Base-by-base conservation (phyloP, 2,329 filamentous ascomycete species). In the Grosmannia serpens region DNA sequence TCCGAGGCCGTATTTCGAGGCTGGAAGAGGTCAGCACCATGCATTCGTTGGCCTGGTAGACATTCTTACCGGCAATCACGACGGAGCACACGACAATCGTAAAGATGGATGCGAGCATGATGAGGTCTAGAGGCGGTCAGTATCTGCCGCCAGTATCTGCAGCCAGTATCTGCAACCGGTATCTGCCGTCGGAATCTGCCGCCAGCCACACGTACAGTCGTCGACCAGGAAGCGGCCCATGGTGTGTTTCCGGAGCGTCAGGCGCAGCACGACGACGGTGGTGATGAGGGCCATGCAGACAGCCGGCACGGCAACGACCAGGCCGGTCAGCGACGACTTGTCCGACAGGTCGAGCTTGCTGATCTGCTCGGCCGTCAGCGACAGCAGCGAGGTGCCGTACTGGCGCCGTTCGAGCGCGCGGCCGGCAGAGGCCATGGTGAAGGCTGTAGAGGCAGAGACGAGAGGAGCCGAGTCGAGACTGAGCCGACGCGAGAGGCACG, bases 1-100 rank as follows among this genome's bases (percentile, higher is more conserved):
- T 4, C 67, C 67, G 7, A 68, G 60, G 13, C 67, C 67, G 22
- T 55, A 63, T 1, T 58, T 27, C 1, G 63, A 64, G 0, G 66
- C 66, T 54, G 57, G 6, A 1, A 5, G 20, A 44, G 35, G 41
- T 17, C 9, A 17, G 20, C 41, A 44, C 17, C 41, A 44, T n/a
- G 15, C 29, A 31, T 31, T 31, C 29, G n/a, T n/a, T n/a, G n/a
- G n/a, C n/a, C n/a, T n/a, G n/a, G n/a, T n/a, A n/a, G n/a, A n/a
- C n/a, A n/a, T n/a, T n/a, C 61, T 26, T 41, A 63, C 62, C 59
- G 0, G 56, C 53, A 0, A 67, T 47, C 1, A 62, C 59, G 2
- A 62, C 61, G 4, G 64, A 50, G 38, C 62, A 62, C 11, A 64
- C 58, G 1, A 64, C 59, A 2, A 67, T 31, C 5, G 62, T 66